Evolutionary conservation across 1,284 basidiomycete species (phyloP).

Genomic region (Coriolopsis trogii): DNA sequence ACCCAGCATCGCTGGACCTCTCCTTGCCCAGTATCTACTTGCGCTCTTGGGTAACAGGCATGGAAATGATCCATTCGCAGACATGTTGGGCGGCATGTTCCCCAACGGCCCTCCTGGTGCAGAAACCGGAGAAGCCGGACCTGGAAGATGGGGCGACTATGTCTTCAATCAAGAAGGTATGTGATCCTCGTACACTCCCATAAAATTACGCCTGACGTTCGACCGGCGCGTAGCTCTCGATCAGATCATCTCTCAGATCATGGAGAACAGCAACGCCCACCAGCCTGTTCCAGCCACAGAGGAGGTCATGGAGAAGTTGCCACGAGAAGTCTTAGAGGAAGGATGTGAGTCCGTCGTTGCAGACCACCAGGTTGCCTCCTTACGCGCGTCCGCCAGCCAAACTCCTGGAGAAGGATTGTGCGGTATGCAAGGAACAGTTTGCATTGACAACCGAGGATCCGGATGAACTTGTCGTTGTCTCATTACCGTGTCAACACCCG

Average conservation of each 20-base stretch:
- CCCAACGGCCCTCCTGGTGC: conserved; percentile 20
- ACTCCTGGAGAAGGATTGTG: conserved; percentile 69
- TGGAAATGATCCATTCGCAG: conserved; percentile 44
- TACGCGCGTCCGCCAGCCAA: conserved; percentile 41
- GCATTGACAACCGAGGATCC: conserved; percentile 66
- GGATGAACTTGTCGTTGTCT: conserved; percentile 68
- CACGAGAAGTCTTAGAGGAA: conserved; percentile 60
- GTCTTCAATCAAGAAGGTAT: conserved; percentile 81
- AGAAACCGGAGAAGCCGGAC: conserved; percentile 35
- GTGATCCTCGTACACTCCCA: conserved; percentile 8
- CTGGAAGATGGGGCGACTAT: conserved; percentile 76
- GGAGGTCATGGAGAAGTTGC: conserved; percentile 64
- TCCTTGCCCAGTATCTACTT: conserved; percentile 75
- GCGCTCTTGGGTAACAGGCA: conserved; percentile 49
- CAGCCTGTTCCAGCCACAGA: conserved; percentile 77
- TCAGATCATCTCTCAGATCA: conserved; percentile 76
- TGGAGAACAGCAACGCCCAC: conserved; percentile 69
- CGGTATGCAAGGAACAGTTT: conserved; percentile 82
- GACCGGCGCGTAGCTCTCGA: conserved; percentile 58
- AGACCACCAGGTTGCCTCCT: neutral
- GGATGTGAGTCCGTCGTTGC: conserved; percentile 49
- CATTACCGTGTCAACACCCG: conserved; percentile 78
- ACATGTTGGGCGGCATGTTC: conserved; percentile 41
- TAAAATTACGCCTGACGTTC: neutral
- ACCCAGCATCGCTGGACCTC: conserved; percentile 51